Percentiles rank a stretch among this genome's conserved stretches.
phyloP scores from a whole-genome alignment of 140 eudicot genomes.

The Flaveria floridana region DNA sequence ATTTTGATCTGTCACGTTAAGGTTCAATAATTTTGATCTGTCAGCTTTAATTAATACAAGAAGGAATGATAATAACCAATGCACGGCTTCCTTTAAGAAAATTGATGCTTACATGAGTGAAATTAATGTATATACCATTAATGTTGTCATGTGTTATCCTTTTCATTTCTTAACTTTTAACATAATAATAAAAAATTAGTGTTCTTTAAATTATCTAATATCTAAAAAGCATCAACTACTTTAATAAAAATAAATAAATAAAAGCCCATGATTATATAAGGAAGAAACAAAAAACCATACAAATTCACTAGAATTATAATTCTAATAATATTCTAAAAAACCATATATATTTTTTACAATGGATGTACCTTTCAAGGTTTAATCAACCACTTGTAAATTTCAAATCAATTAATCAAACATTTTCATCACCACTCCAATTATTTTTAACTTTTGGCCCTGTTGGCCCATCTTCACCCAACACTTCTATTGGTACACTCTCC shows the following conservation, averaged over 20 bases:
- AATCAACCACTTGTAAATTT: neutral
- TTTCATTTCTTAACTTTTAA: too few species aligned
- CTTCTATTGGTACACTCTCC: constrained; percentile 18
- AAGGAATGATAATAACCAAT: too few species aligned
- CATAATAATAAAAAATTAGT: too few species aligned
- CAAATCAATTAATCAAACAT: constrained; percentile 10
- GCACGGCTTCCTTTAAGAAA: too few species aligned
- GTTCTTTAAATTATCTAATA: neutral
- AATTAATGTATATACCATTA: too few species aligned
- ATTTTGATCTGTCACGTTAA: too few species aligned
- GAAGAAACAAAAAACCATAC: neutral
- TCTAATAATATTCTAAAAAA: neutral
- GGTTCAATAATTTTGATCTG: too few species aligned
- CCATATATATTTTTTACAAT: constrained; percentile 5
- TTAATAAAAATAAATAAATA: neutral
- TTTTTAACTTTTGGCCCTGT: constrained; percentile 20
- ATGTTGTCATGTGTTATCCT: too few species aligned
- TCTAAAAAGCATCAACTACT: neutral
- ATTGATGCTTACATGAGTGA: too few species aligned
- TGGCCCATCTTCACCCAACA: constrained; percentile 26
- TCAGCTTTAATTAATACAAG: too few species aligned
- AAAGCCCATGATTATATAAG: neutral
- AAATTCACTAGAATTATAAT: neutral
- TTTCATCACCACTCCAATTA: constrained; percentile 20
- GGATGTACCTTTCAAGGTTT: constrained; percentile 18